Evolutionary conservation across 2,329 filamentous ascomycete species (phyloP), one percentile per base, ranked within the genome.

Genomic region (Apiospora kogelbergensis): DNA sequence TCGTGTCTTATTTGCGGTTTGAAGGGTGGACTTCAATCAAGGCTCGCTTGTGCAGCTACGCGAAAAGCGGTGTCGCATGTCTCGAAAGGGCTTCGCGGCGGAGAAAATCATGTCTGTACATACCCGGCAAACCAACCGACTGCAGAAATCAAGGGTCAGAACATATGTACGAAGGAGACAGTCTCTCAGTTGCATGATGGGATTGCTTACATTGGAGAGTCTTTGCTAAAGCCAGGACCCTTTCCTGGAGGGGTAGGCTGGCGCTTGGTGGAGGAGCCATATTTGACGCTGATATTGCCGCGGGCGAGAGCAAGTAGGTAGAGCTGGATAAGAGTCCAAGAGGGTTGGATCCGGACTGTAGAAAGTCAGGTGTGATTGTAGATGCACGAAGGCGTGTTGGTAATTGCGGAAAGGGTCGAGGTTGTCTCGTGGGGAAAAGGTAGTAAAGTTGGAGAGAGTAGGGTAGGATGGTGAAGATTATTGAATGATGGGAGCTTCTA

Each of bases 101-200:
- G 45, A 66, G 45, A 44, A 44, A 42, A 44, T 65, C 37, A 30
- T 42, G 63, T 65, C 40, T 73, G 76, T 73, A 89, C 92, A 73
- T 91, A 94, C 91, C 92, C 92, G 76, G 89, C 84, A 79, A 94
- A 95, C 93, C 93, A 95, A 76, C 88, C 92, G 78, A 95, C 89
- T 91, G 72, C 65, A 73, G 68, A 66, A 75, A 73, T 75, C 78
- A 71, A 72, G 67, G 72, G 77, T 84, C 74, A 85, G 80, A 73
- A 72, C 68, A 42, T 67, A 37, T 46, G 60, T 41, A 65, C 41
- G 72, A 75, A 72, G 71, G 71, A 48, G 71, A 70, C 72, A n/a
- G 4, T 15, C 66, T 69, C 68, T 53, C 68, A 60, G 71, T 41
- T 70, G 71, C 67, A 71, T 67, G 68, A 44, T 72, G 63, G 44